Percentiles rank a stretch among this genome's conserved stretches.
Evolutionary conservation across 768 basidiomycete genomes (phyloP).

Genomic region (Suillus tomentosus): DNA sequence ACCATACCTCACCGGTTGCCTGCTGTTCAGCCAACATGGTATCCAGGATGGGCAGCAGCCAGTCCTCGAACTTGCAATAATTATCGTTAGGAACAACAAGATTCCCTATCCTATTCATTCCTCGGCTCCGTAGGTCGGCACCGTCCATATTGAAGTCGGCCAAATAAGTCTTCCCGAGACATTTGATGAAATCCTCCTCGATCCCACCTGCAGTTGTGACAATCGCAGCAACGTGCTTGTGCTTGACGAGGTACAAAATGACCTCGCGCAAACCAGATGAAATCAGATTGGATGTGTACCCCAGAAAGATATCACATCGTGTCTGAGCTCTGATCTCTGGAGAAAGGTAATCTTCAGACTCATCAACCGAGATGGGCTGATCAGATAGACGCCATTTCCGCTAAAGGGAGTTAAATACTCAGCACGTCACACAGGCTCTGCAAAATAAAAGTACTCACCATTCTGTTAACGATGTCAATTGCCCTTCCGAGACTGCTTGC

Average conservation of each 20-base stretch:
- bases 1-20: slow-evolving; percentile 70
- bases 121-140: slow-evolving; percentile 78
- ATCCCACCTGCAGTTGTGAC: slow-evolving; percentile 98
- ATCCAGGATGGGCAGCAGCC: slow-evolving; percentile 95
- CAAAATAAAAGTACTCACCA: slow-evolving; percentile 54
- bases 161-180: slow-evolving; percentile 94
- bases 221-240: slow-evolving; percentile 84
- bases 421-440: neutral
- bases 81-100: slow-evolving; percentile 97
- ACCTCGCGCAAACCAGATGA: slow-evolving; percentile 96
- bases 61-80: slow-evolving; percentile 99
- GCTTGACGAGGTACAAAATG: slow-evolving; percentile 88
- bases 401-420: slow-evolving; percentile 40
- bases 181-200: slow-evolving; percentile 99
- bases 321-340: slow-evolving; percentile 65
- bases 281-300: slow-evolving; percentile 98
- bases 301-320: slow-evolving; percentile 89
- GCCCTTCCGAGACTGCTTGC: slow-evolving; percentile 91
- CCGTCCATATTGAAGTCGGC: slow-evolving; percentile 94
- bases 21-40: slow-evolving; percentile 89
- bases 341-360: slow-evolving; percentile 63
- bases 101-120: slow-evolving; percentile 98
- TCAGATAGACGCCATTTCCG: slow-evolving; percentile 88
- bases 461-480: slow-evolving; percentile 88
- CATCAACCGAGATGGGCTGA: slow-evolving; percentile 71